Conservation (phyloP, 2,329 filamentous ascomycete species). For the Sphaerostilbella broomeana region DNA sequence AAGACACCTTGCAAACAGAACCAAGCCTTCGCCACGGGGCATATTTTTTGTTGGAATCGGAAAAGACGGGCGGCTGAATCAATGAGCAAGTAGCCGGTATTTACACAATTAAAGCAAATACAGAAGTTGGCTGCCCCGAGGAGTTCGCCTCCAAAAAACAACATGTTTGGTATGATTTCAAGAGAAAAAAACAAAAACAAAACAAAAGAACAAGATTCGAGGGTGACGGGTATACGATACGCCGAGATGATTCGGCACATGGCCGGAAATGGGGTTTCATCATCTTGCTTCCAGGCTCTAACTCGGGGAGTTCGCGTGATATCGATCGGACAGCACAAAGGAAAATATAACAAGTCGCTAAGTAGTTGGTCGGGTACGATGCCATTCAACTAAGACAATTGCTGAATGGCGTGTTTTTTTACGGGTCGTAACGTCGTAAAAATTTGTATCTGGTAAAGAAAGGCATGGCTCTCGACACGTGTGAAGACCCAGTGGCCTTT, state of each 20-base stretch:
- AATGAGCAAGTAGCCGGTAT: not conserved
- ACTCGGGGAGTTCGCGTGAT: slow-evolving; percentile 6
- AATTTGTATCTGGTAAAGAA: not conserved
- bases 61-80: slow-evolving; percentile 7
- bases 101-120: slow-evolving; percentile 12
- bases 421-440: slow-evolving; percentile 13
- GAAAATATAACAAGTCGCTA: slow-evolving; percentile 10
- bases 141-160: not conserved
- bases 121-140: slow-evolving; percentile 10
- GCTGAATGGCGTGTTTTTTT: slow-evolving; percentile 6
- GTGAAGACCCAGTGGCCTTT: slow-evolving; percentile 3
- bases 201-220: not conserved
- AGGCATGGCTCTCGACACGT: slow-evolving; percentile 7
- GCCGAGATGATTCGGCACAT: too few relatives aligned
- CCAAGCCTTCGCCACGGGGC: slow-evolving; percentile 1
- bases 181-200: not conserved
- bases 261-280: not conserved
- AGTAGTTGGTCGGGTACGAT: slow-evolving; percentile 11
- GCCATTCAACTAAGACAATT: slow-evolving; percentile 9
- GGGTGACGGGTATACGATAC: too few relatives aligned
- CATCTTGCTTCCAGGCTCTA: slow-evolving; percentile 5
- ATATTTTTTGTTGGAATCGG: too few relatives aligned
- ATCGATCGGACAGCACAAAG: slow-evolving; percentile 6
- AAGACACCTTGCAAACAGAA: not conserved
- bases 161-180: not conserved